Evolutionary conservation across 208 protist species (phyloP), one percentile per base, ranked within the genome.

Genomic region (Crithidia expoeki): DNA sequence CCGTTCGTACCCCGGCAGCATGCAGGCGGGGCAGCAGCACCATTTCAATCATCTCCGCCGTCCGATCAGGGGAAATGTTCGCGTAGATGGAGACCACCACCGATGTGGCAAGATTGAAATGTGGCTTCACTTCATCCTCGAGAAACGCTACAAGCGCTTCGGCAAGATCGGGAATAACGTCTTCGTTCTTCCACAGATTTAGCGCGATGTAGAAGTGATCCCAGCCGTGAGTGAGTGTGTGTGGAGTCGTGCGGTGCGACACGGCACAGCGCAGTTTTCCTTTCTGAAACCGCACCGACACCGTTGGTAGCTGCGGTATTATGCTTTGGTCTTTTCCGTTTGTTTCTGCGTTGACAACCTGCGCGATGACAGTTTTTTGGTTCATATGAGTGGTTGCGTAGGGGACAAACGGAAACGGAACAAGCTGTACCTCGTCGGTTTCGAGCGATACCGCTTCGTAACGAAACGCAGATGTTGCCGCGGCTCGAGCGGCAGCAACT

Each of bases 71-170:
- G 0, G 70, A 82, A 34, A 79, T 23, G 66, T 83, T 94, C n/a
- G 81, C 73, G 72, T 86, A 94, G 61, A 93, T 88, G 64, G 86
- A 79, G 2, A 94, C 70, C 17, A 93, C 82, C 1, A 94, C 89
- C 0, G 81, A 72, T 1, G 66, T 79, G 44, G 65, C 44, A 14
- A 93, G 40, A 28, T 79, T 47, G 65, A 84, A 80, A 42, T 84
- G 81, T 1, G 86, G 86, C 6, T 61, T 68, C 40, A 94, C 40
- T 50, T 94, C 89, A 34, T 93, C 79, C 65, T 88, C 82, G 9
- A 92, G 63, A 46, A 90, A 94, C 6, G 72, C 77, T 19, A 91
- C 47, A 27, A 94, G 68, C 25, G 84, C 83, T 7, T 75, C 86
- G 14, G 86, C 85, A 46, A 94, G 49, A 79, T 83, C 88, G 7